These are phyloP conservation scores for Dendrostoma leiphaemia DNA, from an alignment of 2,329 filamentous ascomycete species.

Conservation along the genomic window DNA sequence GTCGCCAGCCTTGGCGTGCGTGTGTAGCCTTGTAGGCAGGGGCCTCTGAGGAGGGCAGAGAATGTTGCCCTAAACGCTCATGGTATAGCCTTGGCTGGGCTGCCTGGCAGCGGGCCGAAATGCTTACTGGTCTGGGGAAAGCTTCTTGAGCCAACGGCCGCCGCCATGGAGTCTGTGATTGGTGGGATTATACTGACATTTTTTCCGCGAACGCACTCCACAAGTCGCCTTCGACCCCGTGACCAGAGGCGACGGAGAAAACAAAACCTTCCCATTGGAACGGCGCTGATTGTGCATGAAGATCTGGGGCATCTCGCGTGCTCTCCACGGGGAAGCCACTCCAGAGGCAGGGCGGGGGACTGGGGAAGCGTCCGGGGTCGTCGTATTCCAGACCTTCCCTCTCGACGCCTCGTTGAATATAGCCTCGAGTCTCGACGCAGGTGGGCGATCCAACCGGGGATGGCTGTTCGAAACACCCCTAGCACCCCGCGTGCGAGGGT, in stretches of 20 bases:
- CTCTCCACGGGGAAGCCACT: neutral
- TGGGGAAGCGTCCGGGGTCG: neutral
- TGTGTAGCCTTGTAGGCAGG: too few relatives aligned
- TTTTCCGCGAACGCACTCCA: conserved; percentile 11
- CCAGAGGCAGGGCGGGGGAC: neutral
- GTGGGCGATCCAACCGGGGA: neutral
- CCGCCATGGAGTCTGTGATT: neutral
- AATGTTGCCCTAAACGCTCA: too few relatives aligned
- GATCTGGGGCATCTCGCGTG: neutral
- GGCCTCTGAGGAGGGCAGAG: too few relatives aligned
- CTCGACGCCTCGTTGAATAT: neutral
- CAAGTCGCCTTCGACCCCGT: neutral
- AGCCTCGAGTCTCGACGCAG: neutral
- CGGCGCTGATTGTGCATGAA: neutral
- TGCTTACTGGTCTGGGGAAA: too few relatives aligned
- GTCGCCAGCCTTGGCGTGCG: too few relatives aligned
- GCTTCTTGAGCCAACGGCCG: neutral
- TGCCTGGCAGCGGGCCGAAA: neutral
- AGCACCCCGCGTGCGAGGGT: neutral
- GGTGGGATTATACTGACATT: conserved; percentile 5
- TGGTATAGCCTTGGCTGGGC: too few relatives aligned
- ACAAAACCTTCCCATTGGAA: neutral
- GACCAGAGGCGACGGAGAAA: neutral
- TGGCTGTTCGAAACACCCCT: conserved; percentile 3
- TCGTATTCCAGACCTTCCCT: neutral